phyloP scores from a whole-genome alignment of 306 rosid genomes.

The Cucumis sativus region DNA sequence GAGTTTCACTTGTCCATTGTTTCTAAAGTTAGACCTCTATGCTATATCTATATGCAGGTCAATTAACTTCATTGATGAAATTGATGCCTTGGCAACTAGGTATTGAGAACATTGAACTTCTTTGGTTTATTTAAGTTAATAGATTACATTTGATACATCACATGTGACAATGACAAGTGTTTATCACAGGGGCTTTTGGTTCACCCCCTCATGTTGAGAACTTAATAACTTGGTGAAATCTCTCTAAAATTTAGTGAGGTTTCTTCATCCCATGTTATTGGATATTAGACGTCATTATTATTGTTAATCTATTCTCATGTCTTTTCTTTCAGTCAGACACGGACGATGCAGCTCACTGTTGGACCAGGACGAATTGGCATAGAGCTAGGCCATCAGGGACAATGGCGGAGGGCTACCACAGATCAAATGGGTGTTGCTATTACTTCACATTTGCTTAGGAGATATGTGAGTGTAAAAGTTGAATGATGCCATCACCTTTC shows the following conservation, averaged over 20 bases:
- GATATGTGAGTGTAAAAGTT: constrained; percentile 62
- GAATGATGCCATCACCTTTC: constrained; percentile 89
- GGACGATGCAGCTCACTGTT: constrained; percentile 93
- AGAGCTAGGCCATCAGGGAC: constrained; percentile 76
- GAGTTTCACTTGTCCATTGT: not conserved
- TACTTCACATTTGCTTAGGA: constrained; percentile 84
- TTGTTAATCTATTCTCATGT: not conserved
- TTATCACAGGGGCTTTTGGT: not conserved
- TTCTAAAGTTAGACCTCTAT: constrained; percentile 2
- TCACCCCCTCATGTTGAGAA: not conserved
- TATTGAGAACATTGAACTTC: not conserved
- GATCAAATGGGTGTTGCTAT: constrained; percentile 92
- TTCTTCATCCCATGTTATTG: not conserved
- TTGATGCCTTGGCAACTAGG: constrained; percentile 98
- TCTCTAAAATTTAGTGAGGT: not conserved
- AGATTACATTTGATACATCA: not conserved
- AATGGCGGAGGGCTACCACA: constrained; percentile 87
- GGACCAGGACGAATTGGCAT: constrained; percentile 78
- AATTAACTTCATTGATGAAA: constrained; percentile 89
- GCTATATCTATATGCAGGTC: constrained; percentile 56
- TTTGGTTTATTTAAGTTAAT: not conserved
- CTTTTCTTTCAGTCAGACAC: constrained; percentile 46
- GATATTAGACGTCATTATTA: not conserved
- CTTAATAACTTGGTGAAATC: not conserved
- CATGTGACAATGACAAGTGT: not conserved